phyloP scores from a whole-genome alignment of 208 protist species.

The Crithidia brevicula region DNA sequence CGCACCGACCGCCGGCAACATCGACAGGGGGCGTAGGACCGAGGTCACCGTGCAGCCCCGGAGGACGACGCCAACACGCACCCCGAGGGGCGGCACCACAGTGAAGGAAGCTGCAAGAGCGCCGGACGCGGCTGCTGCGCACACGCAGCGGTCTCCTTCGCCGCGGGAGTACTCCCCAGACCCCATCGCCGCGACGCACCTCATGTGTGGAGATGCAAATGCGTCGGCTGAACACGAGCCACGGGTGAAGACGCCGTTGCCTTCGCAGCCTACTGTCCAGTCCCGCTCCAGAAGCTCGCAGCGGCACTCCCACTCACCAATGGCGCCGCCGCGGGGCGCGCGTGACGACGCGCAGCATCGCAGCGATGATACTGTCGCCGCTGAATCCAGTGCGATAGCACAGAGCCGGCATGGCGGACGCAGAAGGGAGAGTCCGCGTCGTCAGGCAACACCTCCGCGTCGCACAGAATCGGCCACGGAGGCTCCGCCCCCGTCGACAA shows the following conservation, averaged over 20 bases:
- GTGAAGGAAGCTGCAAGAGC: background rate
- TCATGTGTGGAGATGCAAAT: constrained; percentile 3
- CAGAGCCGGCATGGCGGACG: background rate
- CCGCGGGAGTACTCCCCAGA: background rate
- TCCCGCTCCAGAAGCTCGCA: constrained; percentile 24
- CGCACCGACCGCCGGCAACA: background rate
- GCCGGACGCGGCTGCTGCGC: background rate
- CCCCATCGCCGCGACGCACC: background rate
- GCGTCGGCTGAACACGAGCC: constrained; percentile 17
- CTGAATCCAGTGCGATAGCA: background rate
- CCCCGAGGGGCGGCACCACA: background rate
- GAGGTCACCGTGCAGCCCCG: background rate
- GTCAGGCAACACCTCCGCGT: background rate
- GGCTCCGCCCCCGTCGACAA: constrained; percentile 13
- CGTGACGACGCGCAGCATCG: background rate
- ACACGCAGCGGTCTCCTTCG: background rate
- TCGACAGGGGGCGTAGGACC: no score
- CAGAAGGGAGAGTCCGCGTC: background rate
- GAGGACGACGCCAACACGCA: background rate
- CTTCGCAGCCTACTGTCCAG: background rate
- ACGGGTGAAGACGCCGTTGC: constrained; percentile 12
- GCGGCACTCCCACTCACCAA: background rate
- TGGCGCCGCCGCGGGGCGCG: background rate
- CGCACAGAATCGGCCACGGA: background rate
- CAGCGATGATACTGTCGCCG: background rate